Conservation (phyloP, 352 stramenopile species). For the Pythium rhizo-oryzae region DNA sequence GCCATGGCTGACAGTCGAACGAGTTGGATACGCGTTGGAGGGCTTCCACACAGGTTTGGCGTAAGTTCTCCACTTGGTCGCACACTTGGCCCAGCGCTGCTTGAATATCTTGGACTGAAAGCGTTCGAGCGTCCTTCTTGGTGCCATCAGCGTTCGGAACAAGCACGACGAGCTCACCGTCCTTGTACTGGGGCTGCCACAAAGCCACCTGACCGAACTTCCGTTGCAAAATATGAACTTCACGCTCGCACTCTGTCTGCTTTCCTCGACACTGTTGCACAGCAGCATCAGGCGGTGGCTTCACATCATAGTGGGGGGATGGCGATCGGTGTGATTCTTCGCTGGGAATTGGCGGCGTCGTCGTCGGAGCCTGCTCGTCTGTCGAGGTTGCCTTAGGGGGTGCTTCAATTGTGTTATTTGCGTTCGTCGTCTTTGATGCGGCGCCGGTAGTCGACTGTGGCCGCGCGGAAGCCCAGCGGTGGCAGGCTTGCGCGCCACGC, state of each 20-base stretch:
- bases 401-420: too few relatives aligned
- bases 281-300: background rate
- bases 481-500: background rate
- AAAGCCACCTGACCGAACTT: constrained; percentile 4
- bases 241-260: constrained; percentile 3
- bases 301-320: background rate
- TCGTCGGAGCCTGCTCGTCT: too few relatives aligned
- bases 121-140: background rate
- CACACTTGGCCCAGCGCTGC: background rate
- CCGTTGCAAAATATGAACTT: background rate
- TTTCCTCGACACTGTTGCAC: background rate
- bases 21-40: background rate
- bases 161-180: background rate
- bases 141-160: background rate
- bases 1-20: too few relatives aligned
- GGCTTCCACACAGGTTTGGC: background rate
- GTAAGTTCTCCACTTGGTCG: constrained; percentile 5
- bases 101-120: constrained; percentile 7
- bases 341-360: too few relatives aligned
- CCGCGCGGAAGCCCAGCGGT: background rate
- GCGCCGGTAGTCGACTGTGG: too few relatives aligned
- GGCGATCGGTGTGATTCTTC: too few relatives aligned
- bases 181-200: background rate
- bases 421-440: too few relatives aligned
- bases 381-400: too few relatives aligned